phyloP scores from a whole-genome alignment of 345 rosid genomes.

The Zanthoxylum bungeanum region DNA sequence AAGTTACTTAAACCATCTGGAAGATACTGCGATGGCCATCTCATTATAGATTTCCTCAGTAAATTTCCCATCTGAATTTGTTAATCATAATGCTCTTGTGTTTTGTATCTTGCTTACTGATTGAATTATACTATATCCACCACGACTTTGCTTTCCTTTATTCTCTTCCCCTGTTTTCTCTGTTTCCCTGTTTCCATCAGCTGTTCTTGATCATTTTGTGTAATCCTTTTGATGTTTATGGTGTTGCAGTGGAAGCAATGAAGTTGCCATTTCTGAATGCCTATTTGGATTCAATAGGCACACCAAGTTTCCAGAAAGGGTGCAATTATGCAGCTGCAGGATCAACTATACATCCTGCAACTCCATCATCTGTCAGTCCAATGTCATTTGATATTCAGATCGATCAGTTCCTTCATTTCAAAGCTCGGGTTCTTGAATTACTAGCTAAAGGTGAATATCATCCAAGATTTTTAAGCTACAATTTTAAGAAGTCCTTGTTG shows the following conservation, averaged over 20 bases:
- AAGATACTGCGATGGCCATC: constrained; percentile 88
- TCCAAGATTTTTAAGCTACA: background rate
- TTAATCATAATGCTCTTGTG: background rate
- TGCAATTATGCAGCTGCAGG: constrained; percentile 96
- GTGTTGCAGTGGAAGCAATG: constrained; percentile 83
- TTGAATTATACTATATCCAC: background rate
- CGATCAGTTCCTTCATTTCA: constrained; percentile 78
- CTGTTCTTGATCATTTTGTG: background rate
- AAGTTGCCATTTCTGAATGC: constrained; percentile 85
- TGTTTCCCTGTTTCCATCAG: constrained; percentile 17
- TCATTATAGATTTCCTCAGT: constrained; percentile 76
- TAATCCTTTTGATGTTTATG: background rate
- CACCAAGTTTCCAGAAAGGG: constrained; percentile 74
- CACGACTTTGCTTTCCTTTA: background rate
- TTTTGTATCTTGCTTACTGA: background rate
- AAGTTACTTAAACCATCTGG: constrained; percentile 66
- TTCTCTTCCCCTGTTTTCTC: background rate
- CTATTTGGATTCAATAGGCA: constrained; percentile 79
- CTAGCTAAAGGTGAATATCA: constrained; percentile 44
- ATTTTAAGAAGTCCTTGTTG: background rate
- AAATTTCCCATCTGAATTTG: constrained; percentile 12
- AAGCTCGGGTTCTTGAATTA: constrained; percentile 58
- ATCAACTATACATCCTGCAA: constrained; percentile 73
- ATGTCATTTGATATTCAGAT: constrained; percentile 79
- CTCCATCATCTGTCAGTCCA: constrained; percentile 68